phyloP scores from a whole-genome alignment of 352 stramenopile species.

The Blastocystis sp. region DNA sequence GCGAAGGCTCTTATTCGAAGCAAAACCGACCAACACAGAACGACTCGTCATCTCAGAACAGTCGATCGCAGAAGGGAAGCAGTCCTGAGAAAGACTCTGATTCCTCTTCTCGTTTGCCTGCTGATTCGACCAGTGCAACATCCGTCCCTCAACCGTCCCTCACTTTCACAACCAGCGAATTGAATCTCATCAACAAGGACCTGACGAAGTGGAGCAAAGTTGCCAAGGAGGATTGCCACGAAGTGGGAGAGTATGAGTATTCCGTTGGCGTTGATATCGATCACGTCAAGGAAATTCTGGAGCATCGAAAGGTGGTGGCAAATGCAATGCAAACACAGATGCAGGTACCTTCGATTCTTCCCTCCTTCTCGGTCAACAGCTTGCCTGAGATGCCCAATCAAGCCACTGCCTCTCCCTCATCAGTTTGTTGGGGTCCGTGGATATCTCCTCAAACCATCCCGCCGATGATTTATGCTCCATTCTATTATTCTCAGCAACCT shows the following conservation, averaged over 20 bases:
- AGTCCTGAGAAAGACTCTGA: too few species aligned
- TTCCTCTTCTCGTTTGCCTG: too few species aligned
- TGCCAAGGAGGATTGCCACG: not conserved
- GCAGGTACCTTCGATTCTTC: not conserved
- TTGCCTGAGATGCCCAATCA: not conserved
- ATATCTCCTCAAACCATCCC: not conserved
- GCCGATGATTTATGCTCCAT: not conserved
- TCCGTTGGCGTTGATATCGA: not conserved
- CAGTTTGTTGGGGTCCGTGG: not conserved
- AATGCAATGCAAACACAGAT: not conserved
- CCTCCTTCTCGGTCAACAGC: not conserved
- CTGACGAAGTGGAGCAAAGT: not conserved
- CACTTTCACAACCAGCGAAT: too few species aligned
- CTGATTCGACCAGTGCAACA: too few species aligned
- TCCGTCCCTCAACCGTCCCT: too few species aligned
- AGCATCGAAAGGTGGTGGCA: not conserved
- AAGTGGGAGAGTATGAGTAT: not conserved
- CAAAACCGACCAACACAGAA: too few species aligned
- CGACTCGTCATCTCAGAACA: too few species aligned
- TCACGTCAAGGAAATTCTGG: not conserved
- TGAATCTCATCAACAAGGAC: not conserved
- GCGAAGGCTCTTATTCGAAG: too few species aligned
- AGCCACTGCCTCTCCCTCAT: not conserved
- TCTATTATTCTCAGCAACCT: not conserved
- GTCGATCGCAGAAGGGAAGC: too few species aligned